Percentiles rank a stretch among this genome's conserved stretches.
These are phyloP conservation scores for Globisporangium middletonii DNA, from an alignment of 352 stramenopile genomes.

Conservation along the genomic window DNA sequence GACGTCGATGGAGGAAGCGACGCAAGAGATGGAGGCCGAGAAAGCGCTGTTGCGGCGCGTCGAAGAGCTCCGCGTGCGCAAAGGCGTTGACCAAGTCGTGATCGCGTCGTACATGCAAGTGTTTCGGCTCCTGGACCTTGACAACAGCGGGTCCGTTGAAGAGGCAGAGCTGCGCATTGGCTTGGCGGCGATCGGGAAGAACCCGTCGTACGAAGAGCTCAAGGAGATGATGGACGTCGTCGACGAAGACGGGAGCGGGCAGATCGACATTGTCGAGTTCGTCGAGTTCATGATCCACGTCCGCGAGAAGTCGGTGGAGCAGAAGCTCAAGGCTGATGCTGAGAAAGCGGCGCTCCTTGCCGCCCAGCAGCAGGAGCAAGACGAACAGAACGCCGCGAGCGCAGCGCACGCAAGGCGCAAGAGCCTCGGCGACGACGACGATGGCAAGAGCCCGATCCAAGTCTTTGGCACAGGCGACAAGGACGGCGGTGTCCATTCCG, in stretches of 20 bases:
- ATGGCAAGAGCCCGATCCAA: slow-evolving; percentile 10
- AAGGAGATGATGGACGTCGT: slow-evolving; percentile 85
- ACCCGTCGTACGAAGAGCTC: slow-evolving; percentile 72
- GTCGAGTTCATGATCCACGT: slow-evolving; percentile 85
- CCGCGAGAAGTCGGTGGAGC: slow-evolving; percentile 55
- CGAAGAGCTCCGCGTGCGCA: slow-evolving; percentile 48
- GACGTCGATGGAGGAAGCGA: slow-evolving; percentile 88
- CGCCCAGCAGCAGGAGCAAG: not conserved
- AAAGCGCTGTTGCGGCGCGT: slow-evolving; percentile 61
- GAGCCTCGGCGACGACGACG: slow-evolving; percentile 2
- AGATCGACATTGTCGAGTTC: slow-evolving; percentile 87
- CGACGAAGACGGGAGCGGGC: slow-evolving; percentile 77
- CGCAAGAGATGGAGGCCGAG: slow-evolving; percentile 77
- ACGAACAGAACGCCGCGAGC: not conserved
- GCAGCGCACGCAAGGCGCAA: not conserved
- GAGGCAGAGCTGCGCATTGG: slow-evolving; percentile 79
- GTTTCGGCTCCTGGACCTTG: slow-evolving; percentile 78
- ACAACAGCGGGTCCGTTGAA: slow-evolving; percentile 78
- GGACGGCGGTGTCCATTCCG: not conserved
- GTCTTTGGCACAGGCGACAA: slow-evolving; percentile 10
- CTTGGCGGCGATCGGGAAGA: slow-evolving; percentile 75
- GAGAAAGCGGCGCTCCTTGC: slow-evolving; percentile 1
- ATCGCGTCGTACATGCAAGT: slow-evolving; percentile 78
- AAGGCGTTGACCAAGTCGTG: slow-evolving; percentile 36
- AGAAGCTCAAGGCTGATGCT: slow-evolving; percentile 20